Percentiles rank a stretch among this genome's conserved stretches.
Conservation (phyloP, 23 red algal genomes). For the Chondrus crispus region DNA sequence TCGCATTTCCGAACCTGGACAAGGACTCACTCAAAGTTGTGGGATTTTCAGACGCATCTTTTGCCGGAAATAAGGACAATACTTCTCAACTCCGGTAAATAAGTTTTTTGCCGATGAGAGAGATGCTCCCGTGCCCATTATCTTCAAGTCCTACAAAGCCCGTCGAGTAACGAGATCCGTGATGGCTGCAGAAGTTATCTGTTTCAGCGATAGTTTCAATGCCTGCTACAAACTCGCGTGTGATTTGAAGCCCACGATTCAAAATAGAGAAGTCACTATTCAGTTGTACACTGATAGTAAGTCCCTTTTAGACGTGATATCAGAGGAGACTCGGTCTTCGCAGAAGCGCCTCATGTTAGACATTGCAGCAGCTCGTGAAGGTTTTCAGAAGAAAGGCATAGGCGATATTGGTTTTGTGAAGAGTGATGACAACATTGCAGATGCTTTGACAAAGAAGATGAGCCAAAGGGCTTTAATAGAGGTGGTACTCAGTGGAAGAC, state of each 20-base stretch:
- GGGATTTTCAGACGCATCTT: background rate
- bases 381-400: background rate
- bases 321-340: background rate
- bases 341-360: background rate
- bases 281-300: background rate
- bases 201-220: constrained; percentile 20
- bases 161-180: background rate
- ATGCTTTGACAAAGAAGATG: background rate
- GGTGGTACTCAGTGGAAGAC: background rate
- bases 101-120: background rate
- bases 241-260: background rate
- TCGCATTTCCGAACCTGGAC: background rate
- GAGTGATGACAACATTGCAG: background rate
- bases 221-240: background rate
- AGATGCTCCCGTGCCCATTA: background rate
- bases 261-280: background rate
- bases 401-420: background rate
- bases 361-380: background rate
- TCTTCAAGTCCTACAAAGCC: constrained; percentile 9
- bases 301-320: background rate
- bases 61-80: background rate
- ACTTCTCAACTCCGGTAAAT: background rate
- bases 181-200: background rate
- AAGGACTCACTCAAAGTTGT: background rate
- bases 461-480: background rate